phyloP scores from a whole-genome alignment of 2,329 filamentous ascomycete genomes.

The Malbranchea zuffiana region DNA sequence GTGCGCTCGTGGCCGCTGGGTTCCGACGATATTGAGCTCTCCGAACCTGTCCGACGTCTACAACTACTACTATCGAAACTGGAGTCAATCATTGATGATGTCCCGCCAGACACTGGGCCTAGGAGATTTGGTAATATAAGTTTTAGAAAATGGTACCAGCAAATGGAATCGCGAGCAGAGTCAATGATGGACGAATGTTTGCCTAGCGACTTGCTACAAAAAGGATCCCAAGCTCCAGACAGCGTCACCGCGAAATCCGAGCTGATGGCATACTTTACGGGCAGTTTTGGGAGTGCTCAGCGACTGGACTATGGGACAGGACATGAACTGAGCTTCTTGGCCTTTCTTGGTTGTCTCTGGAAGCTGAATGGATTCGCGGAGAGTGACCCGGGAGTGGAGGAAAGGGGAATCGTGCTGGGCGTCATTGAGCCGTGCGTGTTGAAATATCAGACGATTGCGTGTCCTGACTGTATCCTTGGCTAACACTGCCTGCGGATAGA shows the following conservation, averaged over 20 bases:
- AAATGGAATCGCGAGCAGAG: constrained; percentile 52
- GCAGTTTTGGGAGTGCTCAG: constrained; percentile 77
- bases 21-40: constrained; percentile 36
- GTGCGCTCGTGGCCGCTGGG: constrained; percentile 42
- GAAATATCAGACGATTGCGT: not conserved
- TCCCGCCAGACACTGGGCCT: constrained; percentile 74
- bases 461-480: not conserved
- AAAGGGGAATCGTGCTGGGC: constrained; percentile 70
- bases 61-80: constrained; percentile 56
- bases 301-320: constrained; percentile 92
- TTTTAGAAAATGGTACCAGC: constrained; percentile 71
- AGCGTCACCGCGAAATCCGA: constrained; percentile 51
- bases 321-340: constrained; percentile 88
- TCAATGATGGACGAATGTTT: constrained; percentile 49
- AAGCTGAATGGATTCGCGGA: constrained; percentile 69
- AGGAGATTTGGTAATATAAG: constrained; percentile 85
- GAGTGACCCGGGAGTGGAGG: constrained; percentile 45
- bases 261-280: constrained; percentile 66
- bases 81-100: constrained; percentile 58
- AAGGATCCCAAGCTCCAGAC: constrained; percentile 20
- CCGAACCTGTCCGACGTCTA: constrained; percentile 52
- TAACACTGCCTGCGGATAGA: constrained; percentile 31
- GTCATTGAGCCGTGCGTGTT: constrained; percentile 66
- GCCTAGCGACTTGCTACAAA: constrained; percentile 37
- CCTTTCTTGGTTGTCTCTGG: constrained; percentile 83